Percentiles rank a stretch among this genome's conserved stretches.
phyloP scores from a whole-genome alignment of 176 grass and related monocot species.

The Triticum dicoccoides region DNA sequence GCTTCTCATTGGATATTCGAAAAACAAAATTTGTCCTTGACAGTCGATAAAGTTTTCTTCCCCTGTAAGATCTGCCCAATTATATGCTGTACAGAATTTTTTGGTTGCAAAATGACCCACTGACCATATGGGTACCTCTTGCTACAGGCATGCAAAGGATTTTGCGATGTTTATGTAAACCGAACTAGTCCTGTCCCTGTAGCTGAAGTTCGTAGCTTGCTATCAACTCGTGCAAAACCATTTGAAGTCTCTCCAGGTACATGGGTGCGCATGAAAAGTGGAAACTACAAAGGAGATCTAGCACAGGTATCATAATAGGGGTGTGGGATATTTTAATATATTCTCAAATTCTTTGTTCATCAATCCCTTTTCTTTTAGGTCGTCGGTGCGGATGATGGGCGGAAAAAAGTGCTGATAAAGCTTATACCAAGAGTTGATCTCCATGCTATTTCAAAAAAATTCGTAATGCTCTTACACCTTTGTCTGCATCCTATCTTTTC shows the following conservation, averaged over 20 bases:
- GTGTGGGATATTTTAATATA: not conserved
- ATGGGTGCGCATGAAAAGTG: slow-evolving; percentile 91
- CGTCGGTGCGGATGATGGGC: slow-evolving; percentile 56
- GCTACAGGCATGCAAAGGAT: slow-evolving; percentile 95
- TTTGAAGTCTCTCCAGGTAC: slow-evolving; percentile 64
- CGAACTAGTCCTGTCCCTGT: slow-evolving; percentile 67
- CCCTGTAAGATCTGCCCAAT: slow-evolving; percentile 2
- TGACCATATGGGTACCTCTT: slow-evolving; percentile 21
- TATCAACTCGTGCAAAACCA: slow-evolving; percentile 68
- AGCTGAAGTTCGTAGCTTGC: slow-evolving; percentile 78
- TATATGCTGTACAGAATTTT: slow-evolving; percentile 9
- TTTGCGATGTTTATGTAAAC: slow-evolving; percentile 73
- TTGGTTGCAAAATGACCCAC: slow-evolving; percentile 14
- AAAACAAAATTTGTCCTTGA: not conserved
- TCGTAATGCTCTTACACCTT: slow-evolving; percentile 45
- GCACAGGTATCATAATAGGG: slow-evolving; percentile 54
- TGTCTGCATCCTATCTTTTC: not conserved
- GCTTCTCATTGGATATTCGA: not conserved
- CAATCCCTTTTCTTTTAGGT: slow-evolving; percentile 59
- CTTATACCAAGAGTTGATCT: slow-evolving; percentile 91
- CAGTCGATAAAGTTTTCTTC: not conserved
- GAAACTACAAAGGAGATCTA: slow-evolving; percentile 97
- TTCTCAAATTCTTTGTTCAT: slow-evolving; percentile 26
- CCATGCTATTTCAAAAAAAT: slow-evolving; percentile 85
- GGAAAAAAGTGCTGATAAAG: slow-evolving; percentile 81